Evolutionary conservation across 2,329 filamentous ascomycete species (phyloP).

Genomic region (Colletotrichum sp.): DNA sequence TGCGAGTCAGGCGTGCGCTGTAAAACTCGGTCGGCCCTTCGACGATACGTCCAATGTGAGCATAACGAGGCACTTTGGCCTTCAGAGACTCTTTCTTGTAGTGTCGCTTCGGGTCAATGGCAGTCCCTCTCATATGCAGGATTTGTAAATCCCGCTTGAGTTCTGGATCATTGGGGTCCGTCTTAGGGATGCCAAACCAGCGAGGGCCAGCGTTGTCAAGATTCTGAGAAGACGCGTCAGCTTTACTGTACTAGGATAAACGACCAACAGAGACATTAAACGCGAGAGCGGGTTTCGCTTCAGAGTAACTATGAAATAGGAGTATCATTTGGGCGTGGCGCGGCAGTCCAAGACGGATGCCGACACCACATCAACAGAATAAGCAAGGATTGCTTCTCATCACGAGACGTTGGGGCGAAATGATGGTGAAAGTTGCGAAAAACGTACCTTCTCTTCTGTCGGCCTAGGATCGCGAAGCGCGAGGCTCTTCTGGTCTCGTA

Average conservation of each 20-base stretch:
- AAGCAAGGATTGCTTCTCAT: conserved; percentile 44
- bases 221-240: background rate
- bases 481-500: conserved; percentile 1
- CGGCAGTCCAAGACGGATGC: conserved; percentile 45
- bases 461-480: conserved; percentile 17
- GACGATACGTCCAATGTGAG: conserved; percentile 86
- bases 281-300: conserved; percentile 35
- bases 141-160: conserved; percentile 90
- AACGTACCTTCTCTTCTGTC: conserved; percentile 9
- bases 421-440: background rate
- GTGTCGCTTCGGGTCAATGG: conserved; percentile 86
- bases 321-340: conserved; percentile 63
- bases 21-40: conserved; percentile 90
- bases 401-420: conserved; percentile 27
- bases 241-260: background rate
- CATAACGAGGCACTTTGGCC: conserved; percentile 77
- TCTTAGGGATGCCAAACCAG: conserved; percentile 90
- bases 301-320: conserved; percentile 77
- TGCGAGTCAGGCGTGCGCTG: conserved; percentile 80
- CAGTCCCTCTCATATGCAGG: conserved; percentile 79
- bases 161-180: conserved; percentile 80
- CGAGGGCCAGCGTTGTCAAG: conserved; percentile 72
- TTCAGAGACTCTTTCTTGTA: conserved; percentile 87
- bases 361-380: conserved; percentile 29
- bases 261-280: background rate